A percentile compares a stretch with the other conserved stretches of the same genome.
Conservation (phyloP, 2,329 filamentous ascomycete species). For the Penicillium sp. region DNA sequence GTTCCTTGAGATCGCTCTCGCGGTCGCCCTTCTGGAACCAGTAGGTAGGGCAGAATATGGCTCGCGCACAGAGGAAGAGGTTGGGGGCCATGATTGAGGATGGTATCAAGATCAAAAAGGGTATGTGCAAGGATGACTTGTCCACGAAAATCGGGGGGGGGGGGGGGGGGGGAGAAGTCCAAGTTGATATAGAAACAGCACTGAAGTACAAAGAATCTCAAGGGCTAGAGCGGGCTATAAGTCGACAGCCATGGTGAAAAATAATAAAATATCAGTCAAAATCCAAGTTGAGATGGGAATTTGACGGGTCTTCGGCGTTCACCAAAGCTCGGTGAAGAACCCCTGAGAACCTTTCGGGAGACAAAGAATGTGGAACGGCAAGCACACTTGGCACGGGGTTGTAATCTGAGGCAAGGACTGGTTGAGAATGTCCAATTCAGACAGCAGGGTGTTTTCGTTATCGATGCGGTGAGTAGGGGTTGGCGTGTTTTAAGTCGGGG, state of each 20-base stretch:
- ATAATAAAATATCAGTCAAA: constrained; percentile 19
- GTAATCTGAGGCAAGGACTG: constrained; percentile 13
- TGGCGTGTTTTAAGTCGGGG: constrained; percentile 9
- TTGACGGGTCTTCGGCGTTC: constrained; percentile 14
- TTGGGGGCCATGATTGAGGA: constrained; percentile 49
- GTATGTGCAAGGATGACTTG: background rate
- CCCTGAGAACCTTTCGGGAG: constrained; percentile 6
- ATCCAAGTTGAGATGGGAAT: constrained; percentile 17
- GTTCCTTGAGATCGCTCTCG: constrained; percentile 43
- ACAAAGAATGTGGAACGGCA: constrained; percentile 15
- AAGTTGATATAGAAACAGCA: constrained; percentile 20
- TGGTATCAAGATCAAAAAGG: constrained; percentile 8
- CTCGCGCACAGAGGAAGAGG: constrained; percentile 51
- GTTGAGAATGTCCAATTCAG: constrained; percentile 11
- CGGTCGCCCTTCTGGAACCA: constrained; percentile 49
- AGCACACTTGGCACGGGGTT: constrained; percentile 13
- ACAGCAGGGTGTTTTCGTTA: constrained; percentile 14
- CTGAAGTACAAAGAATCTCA: constrained; percentile 27
- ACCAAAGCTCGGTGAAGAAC: constrained; percentile 19
- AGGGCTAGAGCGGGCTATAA: constrained; percentile 28
- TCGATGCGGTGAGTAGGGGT: constrained; percentile 25
- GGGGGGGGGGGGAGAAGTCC: background rate
- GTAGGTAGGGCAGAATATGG: constrained; percentile 50
- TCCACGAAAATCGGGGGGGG: background rate
- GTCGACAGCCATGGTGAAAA: constrained; percentile 34